phyloP scores from a whole-genome alignment of 345 rosid genomes.

The Eucalyptus marginata region DNA sequence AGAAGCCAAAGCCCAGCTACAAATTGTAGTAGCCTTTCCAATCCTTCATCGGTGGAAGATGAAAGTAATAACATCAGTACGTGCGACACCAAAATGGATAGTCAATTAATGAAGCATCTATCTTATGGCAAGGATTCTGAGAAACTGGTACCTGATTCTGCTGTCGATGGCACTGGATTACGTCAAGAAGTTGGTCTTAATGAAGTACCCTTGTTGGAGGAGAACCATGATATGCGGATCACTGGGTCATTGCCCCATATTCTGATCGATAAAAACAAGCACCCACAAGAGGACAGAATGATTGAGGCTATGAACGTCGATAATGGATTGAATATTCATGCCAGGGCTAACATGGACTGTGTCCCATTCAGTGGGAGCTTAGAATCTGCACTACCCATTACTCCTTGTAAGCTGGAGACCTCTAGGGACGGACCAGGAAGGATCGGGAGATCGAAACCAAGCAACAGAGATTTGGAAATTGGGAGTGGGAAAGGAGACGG shows the following conservation, averaged over 20 bases:
- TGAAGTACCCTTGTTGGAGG: constrained; percentile 9
- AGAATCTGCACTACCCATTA: constrained; percentile 55
- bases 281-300: constrained; percentile 6
- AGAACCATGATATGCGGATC: constrained; percentile 4
- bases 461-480: constrained; percentile 21
- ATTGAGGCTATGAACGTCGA: constrained; percentile 28
- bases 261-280: constrained; percentile 22
- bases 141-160: constrained; percentile 17
- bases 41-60: constrained; percentile 80
- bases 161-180: constrained; percentile 5
- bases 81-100: constrained; percentile 23
- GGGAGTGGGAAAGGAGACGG: constrained; percentile 29
- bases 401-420: constrained; percentile 70
- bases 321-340: constrained; percentile 24
- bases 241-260: constrained; percentile 9
- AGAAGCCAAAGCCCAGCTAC: constrained; percentile 94
- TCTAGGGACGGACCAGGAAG: constrained; percentile 38
- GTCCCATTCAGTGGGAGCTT: constrained; percentile 24
- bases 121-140: constrained; percentile 19
- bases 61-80: constrained; percentile 53
- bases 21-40: constrained; percentile 79
- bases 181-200: constrained; percentile 5
- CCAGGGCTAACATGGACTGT: constrained; percentile 22
- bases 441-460: constrained; percentile 25
- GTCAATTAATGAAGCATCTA: constrained; percentile 30